Conservation (phyloP, 2,329 filamentous ascomycete genomes). For the Talaromyces amestolkiae region DNA sequence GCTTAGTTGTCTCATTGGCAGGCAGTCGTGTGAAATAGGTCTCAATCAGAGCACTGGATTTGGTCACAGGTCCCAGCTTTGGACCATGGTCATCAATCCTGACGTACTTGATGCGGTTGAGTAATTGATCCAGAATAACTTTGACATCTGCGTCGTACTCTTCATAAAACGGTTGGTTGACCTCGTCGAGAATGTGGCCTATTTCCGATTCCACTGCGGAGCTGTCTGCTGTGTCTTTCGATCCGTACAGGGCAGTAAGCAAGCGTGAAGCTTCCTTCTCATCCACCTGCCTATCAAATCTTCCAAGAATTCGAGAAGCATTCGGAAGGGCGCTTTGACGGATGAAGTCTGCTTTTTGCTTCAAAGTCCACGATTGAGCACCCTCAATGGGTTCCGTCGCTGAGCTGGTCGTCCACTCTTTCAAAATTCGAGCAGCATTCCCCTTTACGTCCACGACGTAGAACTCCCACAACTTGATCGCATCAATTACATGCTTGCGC, state of each 20-base stretch:
- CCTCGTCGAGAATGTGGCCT: slow-evolving; percentile 68
- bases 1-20: slow-evolving; percentile 70
- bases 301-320: slow-evolving; percentile 71
- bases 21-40: slow-evolving; percentile 91
- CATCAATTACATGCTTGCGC: slow-evolving; percentile 74
- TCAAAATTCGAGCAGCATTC: slow-evolving; percentile 65
- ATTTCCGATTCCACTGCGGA: slow-evolving; percentile 53
- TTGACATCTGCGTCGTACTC: slow-evolving; percentile 84
- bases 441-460: slow-evolving; percentile 79
- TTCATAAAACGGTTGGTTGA: slow-evolving; percentile 84
- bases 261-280: slow-evolving; percentile 68
- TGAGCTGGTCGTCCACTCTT: slow-evolving; percentile 61
- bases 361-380: slow-evolving; percentile 50
- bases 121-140: slow-evolving; percentile 85
- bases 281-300: slow-evolving; percentile 70
- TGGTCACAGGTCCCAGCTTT: slow-evolving; percentile 74
- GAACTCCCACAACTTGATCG: slow-evolving; percentile 86
- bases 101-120: slow-evolving; percentile 91
- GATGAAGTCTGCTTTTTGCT: slow-evolving; percentile 60
- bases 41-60: slow-evolving; percentile 80
- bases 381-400: slow-evolving; percentile 47
- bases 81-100: slow-evolving; percentile 90
- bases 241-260: slow-evolving; percentile 66
- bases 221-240: slow-evolving; percentile 53
- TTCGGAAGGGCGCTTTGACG: slow-evolving; percentile 68